Conservation (phyloP, 805 yeast species). For the Lachancea lanzarotensis region DNA sequence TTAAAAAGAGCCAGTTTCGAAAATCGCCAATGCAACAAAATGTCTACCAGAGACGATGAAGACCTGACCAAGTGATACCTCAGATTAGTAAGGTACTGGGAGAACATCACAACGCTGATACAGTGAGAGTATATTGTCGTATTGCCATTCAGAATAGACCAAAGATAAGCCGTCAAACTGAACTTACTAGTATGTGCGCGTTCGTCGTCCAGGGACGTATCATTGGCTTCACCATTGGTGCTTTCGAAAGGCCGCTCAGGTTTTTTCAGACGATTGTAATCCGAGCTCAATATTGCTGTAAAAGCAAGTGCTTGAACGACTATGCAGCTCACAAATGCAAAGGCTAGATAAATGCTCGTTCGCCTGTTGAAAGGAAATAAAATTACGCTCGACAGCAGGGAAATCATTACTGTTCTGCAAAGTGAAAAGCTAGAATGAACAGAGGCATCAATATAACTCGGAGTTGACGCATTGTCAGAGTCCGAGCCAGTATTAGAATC, state of each 20-base stretch:
- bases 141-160: neutral
- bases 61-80: slow-evolving; percentile 14
- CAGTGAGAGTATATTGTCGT: neutral
- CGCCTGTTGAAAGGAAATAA: slow-evolving; percentile 33
- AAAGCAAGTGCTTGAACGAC: slow-evolving; percentile 57
- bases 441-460: slow-evolving; percentile 38
- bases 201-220: slow-evolving; percentile 5
- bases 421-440: slow-evolving; percentile 36
- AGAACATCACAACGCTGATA: neutral
- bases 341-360: slow-evolving; percentile 40
- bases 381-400: slow-evolving; percentile 28
- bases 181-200: neutral
- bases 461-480: slow-evolving; percentile 23
- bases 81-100: slow-evolving; percentile 9
- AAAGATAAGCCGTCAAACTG: neutral
- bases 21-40: slow-evolving; percentile 10
- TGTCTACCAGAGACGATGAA: slow-evolving; percentile 17
- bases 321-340: slow-evolving; percentile 53
- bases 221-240: neutral
- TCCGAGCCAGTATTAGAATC: slow-evolving; percentile 9
- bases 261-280: slow-evolving; percentile 55
- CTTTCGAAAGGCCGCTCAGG: slow-evolving; percentile 39
- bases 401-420: slow-evolving; percentile 24
- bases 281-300: slow-evolving; percentile 59
- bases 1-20: slow-evolving; percentile 4